Base-by-base conservation (phyloP, 1,139 yeast genomes). In the Diutina ranongensis region DNA sequence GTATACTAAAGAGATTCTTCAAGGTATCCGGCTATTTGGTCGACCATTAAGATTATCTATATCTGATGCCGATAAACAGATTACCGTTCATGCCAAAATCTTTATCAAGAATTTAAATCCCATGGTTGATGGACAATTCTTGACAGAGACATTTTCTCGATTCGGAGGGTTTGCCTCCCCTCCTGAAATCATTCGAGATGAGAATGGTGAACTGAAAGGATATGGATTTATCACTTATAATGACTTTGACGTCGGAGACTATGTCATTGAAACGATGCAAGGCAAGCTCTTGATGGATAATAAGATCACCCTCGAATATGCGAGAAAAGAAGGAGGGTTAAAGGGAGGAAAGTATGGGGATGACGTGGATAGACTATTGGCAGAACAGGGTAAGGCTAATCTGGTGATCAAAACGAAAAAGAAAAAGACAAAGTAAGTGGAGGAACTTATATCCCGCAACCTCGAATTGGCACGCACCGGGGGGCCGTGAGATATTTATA, bases 101-200 rank as follows among this genome's bases (percentile, higher is more conserved):
- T 85, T 83, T 54, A 69, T 88, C 12, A 86, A 84, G 27, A 82
- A 84, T 53, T 64, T 89, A 47, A 84, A 80, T 56, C 78, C 79
- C 2, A 61, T 84, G 53, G 79, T 83, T 1, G 94, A 83, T 56
- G 83, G 77, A 46, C 65, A 71, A 47, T 70, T 72, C 33, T 61
- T 89, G 34, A 54, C 55, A 5, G 77, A 74, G 13, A 76, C 94
- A 1, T 86, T 89, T 56, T 64, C 74, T 3, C 71, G 72, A 48
- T 86, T 89, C 62, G 97, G 97, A 0, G 65, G 67, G 0, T 61
- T 88, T 27, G 61, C 72, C 3, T 61, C 64, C 40, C 64, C 71
- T 0, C 85, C 89, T 0, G 63, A 63, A 40, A 62, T 86, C 1
- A 70, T 71, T 32, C 60, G 83, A 31, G 80, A 80, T 46, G 63